Base-by-base conservation (phyloP, 176 grass and related monocot genomes). In the Rhynchospora breviuscula region DNA sequence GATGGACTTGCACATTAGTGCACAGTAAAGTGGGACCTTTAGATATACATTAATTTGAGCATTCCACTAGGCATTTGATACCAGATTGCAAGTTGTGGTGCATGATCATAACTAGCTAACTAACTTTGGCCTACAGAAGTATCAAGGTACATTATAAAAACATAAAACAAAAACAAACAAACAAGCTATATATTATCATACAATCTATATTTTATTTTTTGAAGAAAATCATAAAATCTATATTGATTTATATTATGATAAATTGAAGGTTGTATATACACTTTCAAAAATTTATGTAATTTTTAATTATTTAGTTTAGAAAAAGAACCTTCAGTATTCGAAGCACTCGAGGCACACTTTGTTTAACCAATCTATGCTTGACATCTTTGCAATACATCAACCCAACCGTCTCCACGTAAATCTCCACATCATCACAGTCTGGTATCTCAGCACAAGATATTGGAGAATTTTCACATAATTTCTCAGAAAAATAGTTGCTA, bases 321-420 rank as follows among this genome's bases (percentile, higher is more conserved):
- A 19, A 64, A 74, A 59, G 18, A 83, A 97, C 94, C 91, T 93
- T 97, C 59, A 97, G 79, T 79, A 97, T 91, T 77, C 91, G 87
- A 40, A 97, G 84, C 47, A 97, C 84, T 25, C 88, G 89, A 13
- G 89, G 81, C 75, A 97, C 94, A 88, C 86, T 93, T 86, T 97
- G 94, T 87, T 90, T 97, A 81, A 97, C 85, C 73, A 97, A 74
- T 75, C 91, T 91, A 53, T 88, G 91, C 79, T 91, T 97, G 49
- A 88, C 88, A 88, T 93, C 88, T 85, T 97, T 97, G 79, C 89
- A 97, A 59, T 97, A 97, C 89, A 97, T 93, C 84, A 97, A 88
- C 31, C 94, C 91, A 59, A 97, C 86, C 21, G 94, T 97, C 73
- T 93, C 91, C 0, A 97, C 91, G 69, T 85, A 91, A 83, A 97